Conservation (phyloP, 345 rosid genomes). For the Psidium friedrichsthalianum region DNA sequence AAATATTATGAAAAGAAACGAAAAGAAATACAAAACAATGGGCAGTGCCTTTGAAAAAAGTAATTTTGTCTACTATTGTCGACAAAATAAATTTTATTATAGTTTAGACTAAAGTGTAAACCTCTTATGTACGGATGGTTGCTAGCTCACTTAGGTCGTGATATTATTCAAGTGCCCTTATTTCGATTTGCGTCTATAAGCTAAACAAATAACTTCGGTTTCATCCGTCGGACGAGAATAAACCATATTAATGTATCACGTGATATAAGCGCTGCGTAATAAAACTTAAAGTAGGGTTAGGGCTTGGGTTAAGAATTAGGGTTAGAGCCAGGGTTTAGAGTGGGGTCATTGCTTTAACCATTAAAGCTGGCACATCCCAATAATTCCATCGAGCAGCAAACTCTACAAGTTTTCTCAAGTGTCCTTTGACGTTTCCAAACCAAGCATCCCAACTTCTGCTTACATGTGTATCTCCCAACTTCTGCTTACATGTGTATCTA, state of each 20-base stretch:
- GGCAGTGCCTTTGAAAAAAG: background rate
- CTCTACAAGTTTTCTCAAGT: background rate
- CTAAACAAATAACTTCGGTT: background rate
- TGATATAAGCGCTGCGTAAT: background rate
- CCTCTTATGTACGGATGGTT: background rate
- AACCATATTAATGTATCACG: background rate
- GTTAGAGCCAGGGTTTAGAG: background rate
- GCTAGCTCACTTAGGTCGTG: background rate
- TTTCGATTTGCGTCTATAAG: background rate
- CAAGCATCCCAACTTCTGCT: background rate
- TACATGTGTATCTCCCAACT: background rate
- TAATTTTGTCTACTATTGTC: background rate
- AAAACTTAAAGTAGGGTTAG: background rate
- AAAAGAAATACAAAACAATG: background rate
- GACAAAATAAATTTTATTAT: background rate
- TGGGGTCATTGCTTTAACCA: background rate
- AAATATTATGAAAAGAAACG: background rate
- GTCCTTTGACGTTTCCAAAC: background rate
- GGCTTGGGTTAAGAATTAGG: background rate
- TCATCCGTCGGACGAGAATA: background rate
- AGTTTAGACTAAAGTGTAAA: background rate
- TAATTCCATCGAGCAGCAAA: background rate
- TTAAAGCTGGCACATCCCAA: background rate
- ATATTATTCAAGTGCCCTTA: background rate
- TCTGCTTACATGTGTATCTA: background rate